phyloP scores from a whole-genome alignment of 2,329 filamentous ascomycete genomes.

The Amesomyces nigricolor region DNA sequence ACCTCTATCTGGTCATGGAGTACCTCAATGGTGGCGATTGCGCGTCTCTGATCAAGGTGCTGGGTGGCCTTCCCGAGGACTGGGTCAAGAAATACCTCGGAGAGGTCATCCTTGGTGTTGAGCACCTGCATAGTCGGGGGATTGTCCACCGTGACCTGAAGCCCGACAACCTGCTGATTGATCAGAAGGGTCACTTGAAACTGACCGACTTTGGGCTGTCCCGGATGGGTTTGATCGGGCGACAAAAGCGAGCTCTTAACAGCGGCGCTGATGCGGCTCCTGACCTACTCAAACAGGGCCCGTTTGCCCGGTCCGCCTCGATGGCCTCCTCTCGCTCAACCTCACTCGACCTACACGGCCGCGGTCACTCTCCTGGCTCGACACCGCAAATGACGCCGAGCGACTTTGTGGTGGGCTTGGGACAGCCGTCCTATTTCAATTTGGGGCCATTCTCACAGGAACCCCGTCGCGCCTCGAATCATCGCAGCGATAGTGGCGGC shows the following conservation, averaged over 20 bases:
- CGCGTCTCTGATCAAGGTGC: slow-evolving; percentile 89
- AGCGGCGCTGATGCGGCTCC: slow-evolving; percentile 76
- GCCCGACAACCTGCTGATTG: slow-evolving; percentile 94
- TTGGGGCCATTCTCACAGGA: slow-evolving; percentile 55
- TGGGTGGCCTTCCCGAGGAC: slow-evolving; percentile 87
- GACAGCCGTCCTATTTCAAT: slow-evolving; percentile 90
- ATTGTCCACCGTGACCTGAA: slow-evolving; percentile 97
- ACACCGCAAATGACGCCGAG: slow-evolving; percentile 87
- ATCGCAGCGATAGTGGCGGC: slow-evolving; percentile 86
- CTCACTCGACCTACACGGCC: slow-evolving; percentile 80
- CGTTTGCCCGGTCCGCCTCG: slow-evolving; percentile 80
- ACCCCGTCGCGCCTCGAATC: slow-evolving; percentile 65
- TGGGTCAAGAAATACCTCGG: slow-evolving; percentile 98
- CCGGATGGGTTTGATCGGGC: slow-evolving; percentile 91
- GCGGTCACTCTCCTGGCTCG: slow-evolving; percentile 66
- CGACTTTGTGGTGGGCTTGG: slow-evolving; percentile 55
- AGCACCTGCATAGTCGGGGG: slow-evolving; percentile 87
- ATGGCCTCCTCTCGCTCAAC: slow-evolving; percentile 86
- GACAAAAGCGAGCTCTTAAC: slow-evolving; percentile 88
- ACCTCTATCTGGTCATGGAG: slow-evolving; percentile 97
- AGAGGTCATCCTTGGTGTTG: slow-evolving; percentile 93
- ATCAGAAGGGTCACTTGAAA: slow-evolving; percentile 93
- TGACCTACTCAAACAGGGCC: slow-evolving; percentile 86
- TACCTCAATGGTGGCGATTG: slow-evolving; percentile 97
- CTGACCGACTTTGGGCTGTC: slow-evolving; percentile 96